Conservation (phyloP, 1,284 basidiomycete species). For the Mycena citricolor region DNA sequence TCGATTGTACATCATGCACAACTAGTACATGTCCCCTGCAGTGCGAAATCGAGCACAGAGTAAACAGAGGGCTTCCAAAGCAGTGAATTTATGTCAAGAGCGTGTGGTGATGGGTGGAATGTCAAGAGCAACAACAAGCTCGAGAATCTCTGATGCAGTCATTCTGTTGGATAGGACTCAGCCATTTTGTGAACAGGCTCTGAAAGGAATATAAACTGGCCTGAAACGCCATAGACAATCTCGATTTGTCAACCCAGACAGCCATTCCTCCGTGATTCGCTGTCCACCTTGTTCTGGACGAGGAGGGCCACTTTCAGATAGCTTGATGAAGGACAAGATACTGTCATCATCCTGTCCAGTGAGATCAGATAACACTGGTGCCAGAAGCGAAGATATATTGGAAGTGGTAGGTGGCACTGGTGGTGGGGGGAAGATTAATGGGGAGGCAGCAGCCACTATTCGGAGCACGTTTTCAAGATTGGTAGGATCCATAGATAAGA, state of each 20-base stretch:
- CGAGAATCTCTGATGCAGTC: conserved; percentile 1
- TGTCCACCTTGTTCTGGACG: neutral
- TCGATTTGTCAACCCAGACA: neutral
- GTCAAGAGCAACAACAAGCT: neutral
- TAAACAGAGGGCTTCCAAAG: conserved; percentile 20
- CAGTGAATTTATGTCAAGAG: conserved; percentile 7
- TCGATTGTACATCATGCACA: conserved; percentile 19
- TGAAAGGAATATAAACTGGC: neutral
- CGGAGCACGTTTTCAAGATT: too few species aligned
- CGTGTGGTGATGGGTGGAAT: conserved; percentile 22
- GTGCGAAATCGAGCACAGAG: conserved; percentile 19
- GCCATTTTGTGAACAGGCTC: too few species aligned
- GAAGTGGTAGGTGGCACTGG: too few species aligned
- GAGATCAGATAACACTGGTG: too few species aligned
- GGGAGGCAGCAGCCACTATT: too few species aligned
- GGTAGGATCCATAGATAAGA: too few species aligned
- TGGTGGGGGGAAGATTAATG: too few species aligned
- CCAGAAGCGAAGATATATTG: too few species aligned
- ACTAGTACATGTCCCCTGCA: conserved; percentile 18
- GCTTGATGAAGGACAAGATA: too few species aligned
- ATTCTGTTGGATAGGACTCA: too few species aligned
- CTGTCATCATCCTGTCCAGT: too few species aligned
- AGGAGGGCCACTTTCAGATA: too few species aligned
- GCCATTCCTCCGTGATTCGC: neutral
- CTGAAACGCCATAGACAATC: conserved; percentile 2